Percentiles rank a stretch among this genome's conserved stretches.
Conservation (phyloP, 2,329 filamentous ascomycete species). For the Penicillium freii region DNA sequence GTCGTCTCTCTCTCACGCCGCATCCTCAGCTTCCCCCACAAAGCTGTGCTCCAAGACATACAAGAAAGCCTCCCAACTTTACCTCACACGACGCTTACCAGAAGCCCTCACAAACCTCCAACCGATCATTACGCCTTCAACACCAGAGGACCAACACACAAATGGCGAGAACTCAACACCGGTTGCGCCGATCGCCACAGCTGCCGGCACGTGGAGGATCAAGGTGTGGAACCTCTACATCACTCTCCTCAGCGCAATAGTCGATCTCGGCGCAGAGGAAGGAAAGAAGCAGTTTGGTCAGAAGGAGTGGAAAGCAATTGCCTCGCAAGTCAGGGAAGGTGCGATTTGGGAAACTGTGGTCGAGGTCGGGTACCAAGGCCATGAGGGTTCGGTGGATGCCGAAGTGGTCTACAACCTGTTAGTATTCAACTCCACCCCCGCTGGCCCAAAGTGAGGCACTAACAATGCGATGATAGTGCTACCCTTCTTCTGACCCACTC, state of each 20-base stretch:
- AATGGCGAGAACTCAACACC: slow-evolving; percentile 49
- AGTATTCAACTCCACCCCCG: slow-evolving; percentile 27
- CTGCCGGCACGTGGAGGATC: slow-evolving; percentile 77
- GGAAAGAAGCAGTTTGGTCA: slow-evolving; percentile 85
- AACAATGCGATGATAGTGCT: slow-evolving; percentile 60
- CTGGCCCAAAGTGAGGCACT: not conserved
- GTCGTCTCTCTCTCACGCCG: slow-evolving; percentile 54
- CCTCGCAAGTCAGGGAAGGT: slow-evolving; percentile 81
- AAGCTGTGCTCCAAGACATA: slow-evolving; percentile 77
- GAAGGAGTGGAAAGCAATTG: slow-evolving; percentile 78
- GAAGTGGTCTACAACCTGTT: slow-evolving; percentile 71
- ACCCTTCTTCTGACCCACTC: slow-evolving; percentile 90
- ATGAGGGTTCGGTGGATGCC: slow-evolving; percentile 86
- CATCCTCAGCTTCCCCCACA: slow-evolving; percentile 66
- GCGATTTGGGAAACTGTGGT: slow-evolving; percentile 94
- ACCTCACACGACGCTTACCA: slow-evolving; percentile 86
- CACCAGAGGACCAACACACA: slow-evolving; percentile 37
- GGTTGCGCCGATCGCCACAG: slow-evolving; percentile 72
- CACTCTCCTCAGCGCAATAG: slow-evolving; percentile 84
- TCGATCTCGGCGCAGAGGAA: slow-evolving; percentile 85
- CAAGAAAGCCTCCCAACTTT: slow-evolving; percentile 89
- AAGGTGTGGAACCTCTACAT: slow-evolving; percentile 98
- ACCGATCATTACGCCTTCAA: slow-evolving; percentile 68
- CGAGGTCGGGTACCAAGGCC: slow-evolving; percentile 78
- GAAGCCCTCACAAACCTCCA: slow-evolving; percentile 84